Percentiles rank a stretch among this genome's conserved stretches.
phyloP scores from a whole-genome alignment of 148 eudicot species.

The Cornus controversa region DNA sequence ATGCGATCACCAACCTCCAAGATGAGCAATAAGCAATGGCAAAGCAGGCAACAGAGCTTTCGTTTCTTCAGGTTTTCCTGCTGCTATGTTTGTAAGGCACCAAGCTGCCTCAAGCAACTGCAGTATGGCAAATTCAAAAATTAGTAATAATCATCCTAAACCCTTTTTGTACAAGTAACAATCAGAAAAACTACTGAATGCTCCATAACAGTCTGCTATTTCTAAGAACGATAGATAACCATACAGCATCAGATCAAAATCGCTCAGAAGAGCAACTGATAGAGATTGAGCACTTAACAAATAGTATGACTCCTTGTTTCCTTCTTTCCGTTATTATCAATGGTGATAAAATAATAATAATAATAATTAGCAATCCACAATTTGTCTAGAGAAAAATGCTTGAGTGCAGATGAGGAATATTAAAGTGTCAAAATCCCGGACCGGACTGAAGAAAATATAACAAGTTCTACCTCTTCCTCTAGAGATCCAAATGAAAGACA shows the following conservation, averaged over 20 bases:
- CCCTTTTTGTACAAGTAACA: too few relatives aligned
- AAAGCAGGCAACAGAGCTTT: constrained; percentile 86
- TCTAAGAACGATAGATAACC: not conserved
- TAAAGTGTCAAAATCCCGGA: not conserved
- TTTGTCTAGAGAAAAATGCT: not conserved
- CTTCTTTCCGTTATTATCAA: not conserved
- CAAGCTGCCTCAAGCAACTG: constrained; percentile 99
- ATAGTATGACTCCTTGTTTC: not conserved
- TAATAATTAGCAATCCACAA: not conserved
- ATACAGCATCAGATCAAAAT: not conserved
- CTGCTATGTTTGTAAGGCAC: constrained; percentile 98
- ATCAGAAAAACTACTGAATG: not conserved
- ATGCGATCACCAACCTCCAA: constrained; percentile 66
- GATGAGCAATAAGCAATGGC: constrained; percentile 89
- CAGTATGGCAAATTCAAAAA: constrained; percentile 11
- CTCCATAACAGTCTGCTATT: not conserved
- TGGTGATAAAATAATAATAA: not conserved
- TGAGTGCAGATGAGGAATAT: not conserved
- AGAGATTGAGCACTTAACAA: not conserved
- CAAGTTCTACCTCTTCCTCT: constrained; percentile 79
- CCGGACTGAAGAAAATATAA: not conserved
- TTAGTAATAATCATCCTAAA: not conserved
- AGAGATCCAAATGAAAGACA: constrained; percentile 91
- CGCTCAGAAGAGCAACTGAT: not conserved
- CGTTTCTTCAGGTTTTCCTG: constrained; percentile 94